Conservation (phyloP, 2,329 filamentous ascomycete genomes). For the Harringtonia lauricola region DNA sequence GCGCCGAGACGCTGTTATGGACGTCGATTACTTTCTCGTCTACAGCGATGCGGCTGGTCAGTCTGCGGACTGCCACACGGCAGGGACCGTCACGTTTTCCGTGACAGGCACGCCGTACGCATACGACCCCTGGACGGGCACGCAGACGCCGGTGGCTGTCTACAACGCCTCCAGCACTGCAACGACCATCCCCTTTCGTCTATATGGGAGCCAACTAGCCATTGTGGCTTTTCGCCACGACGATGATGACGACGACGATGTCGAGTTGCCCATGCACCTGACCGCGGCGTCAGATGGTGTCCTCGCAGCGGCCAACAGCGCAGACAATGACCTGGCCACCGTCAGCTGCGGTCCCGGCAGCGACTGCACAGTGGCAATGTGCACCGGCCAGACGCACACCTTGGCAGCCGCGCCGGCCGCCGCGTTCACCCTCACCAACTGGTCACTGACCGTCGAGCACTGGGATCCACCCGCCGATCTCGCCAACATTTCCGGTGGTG, state of each 20-base stretch:
- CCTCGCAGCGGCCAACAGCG: background rate
- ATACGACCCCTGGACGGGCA: constrained; percentile 31
- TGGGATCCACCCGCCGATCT: constrained; percentile 6
- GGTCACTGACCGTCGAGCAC: constrained; percentile 8
- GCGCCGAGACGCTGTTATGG: constrained; percentile 17
- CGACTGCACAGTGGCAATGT: background rate
- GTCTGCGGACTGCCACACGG: too few relatives aligned
- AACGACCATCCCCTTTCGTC: constrained; percentile 21
- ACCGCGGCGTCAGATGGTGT: background rate
- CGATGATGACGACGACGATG: too few relatives aligned
- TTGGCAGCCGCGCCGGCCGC: background rate
- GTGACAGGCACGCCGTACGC: constrained; percentile 1
- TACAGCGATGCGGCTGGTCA: constrained; percentile 18
- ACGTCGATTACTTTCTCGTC: constrained; percentile 25
- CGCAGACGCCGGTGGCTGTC: constrained; percentile 17
- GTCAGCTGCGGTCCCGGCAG: background rate
- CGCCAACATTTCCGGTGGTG: background rate
- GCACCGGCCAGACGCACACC: background rate
- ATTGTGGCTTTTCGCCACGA: constrained; percentile 18
- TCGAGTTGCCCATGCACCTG: background rate
- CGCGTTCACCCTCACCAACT: constrained; percentile 1
- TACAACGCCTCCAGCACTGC: constrained; percentile 1
- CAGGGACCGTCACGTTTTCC: background rate
- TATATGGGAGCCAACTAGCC: constrained; percentile 27
- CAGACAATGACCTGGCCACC: background rate